A percentile compares a stretch with the other conserved stretches of the same genome.
Evolutionary conservation across 2,329 filamentous ascomycete genomes (phyloP).

Genomic region (Aureobasidium sp.): DNA sequence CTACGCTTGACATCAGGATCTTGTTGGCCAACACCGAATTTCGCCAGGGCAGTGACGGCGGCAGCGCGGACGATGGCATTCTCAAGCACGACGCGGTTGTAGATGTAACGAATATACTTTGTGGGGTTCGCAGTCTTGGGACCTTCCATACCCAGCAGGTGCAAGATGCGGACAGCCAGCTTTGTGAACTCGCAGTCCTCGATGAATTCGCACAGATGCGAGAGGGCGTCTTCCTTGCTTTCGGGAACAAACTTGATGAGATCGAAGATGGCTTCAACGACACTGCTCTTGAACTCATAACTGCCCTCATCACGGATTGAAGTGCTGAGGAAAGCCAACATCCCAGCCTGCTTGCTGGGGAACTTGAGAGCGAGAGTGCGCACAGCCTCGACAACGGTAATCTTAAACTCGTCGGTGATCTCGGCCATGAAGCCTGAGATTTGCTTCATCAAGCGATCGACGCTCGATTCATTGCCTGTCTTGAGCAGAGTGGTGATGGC

Average conservation of each 20-base stretch:
- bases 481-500: slow-evolving; percentile 97
- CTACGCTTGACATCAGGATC: slow-evolving; percentile 95
- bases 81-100: slow-evolving; percentile 94
- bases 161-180: slow-evolving; percentile 87
- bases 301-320: slow-evolving; percentile 94
- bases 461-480: slow-evolving; percentile 95
- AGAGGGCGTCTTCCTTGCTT: slow-evolving; percentile 70
- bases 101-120: slow-evolving; percentile 99
- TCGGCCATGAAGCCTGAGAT: slow-evolving; percentile 98
- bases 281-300: slow-evolving; percentile 95
- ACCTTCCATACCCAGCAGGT: slow-evolving; percentile 88
- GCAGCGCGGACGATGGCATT: slow-evolving; percentile 94
- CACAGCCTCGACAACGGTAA: slow-evolving; percentile 98
- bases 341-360: slow-evolving; percentile 93
- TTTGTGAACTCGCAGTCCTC: slow-evolving; percentile 99
- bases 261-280: slow-evolving; percentile 99
- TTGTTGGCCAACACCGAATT: slow-evolving; percentile 95
- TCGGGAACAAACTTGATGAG: slow-evolving; percentile 98
- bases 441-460: slow-evolving; percentile 97
- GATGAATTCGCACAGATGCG: slow-evolving; percentile 97
- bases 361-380: slow-evolving; percentile 96
- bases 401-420: slow-evolving; percentile 99
- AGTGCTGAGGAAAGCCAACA: slow-evolving; percentile 95
- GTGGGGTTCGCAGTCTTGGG: slow-evolving; percentile 93
- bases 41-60: slow-evolving; percentile 89